Percentiles rank a stretch among this genome's conserved stretches.
Conservation (phyloP, 768 basidiomycete species). For the Artomyces pyxidatus region DNA sequence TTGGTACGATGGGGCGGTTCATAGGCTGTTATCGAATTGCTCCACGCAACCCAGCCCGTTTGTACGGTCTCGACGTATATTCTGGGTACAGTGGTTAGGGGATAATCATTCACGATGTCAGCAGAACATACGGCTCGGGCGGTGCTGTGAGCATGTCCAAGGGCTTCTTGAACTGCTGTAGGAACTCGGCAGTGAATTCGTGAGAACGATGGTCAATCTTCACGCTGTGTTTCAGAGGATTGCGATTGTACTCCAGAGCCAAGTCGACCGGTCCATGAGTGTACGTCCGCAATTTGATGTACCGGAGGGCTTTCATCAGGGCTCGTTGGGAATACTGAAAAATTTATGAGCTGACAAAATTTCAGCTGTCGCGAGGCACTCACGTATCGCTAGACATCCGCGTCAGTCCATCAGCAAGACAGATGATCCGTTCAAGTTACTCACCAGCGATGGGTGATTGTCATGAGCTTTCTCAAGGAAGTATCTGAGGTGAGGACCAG, state of each 20-base stretch:
- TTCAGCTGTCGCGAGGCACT: conserved; percentile 15
- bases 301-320: conserved; percentile 67
- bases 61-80: conserved; percentile 47
- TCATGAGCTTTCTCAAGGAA: conserved; percentile 55
- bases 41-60: conserved; percentile 69
- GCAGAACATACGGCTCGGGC: conserved; percentile 37
- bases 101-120: too few species aligned
- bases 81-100: too few species aligned
- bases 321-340: conserved; percentile 63
- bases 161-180: conserved; percentile 47
- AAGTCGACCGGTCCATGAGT: conserved; percentile 49
- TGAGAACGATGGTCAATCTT: conserved; percentile 38
- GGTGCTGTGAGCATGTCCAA: conserved; percentile 28
- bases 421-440: conserved; percentile 19
- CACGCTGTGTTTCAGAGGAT: conserved; percentile 55
- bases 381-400: conserved; percentile 46
- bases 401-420: conserved; percentile 5
- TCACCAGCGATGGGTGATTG: conserved; percentile 58
- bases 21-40: conserved; percentile 36
- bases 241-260: conserved; percentile 50
- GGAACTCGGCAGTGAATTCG: conserved; percentile 45
- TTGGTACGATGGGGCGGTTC: conserved; percentile 36
- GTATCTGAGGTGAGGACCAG: conserved; percentile 40
- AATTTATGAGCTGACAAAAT: too few species aligned
- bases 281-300: conserved; percentile 75